phyloP scores from a whole-genome alignment of 2,329 filamentous ascomycete species.

The Colletotrichum sp. region DNA sequence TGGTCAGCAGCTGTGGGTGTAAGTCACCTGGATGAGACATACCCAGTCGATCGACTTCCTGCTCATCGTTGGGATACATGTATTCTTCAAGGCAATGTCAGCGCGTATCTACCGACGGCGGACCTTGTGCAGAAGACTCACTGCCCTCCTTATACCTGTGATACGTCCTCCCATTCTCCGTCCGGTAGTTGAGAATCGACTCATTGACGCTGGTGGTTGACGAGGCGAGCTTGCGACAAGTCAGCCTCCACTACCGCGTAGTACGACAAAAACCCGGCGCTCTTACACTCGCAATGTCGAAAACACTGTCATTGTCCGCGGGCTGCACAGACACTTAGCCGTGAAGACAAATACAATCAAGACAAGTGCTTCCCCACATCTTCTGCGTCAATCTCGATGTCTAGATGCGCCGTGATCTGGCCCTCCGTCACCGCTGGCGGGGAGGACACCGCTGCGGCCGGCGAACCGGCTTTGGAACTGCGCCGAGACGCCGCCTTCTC shows the following conservation, averaged over 20 bases:
- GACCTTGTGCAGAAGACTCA: background rate
- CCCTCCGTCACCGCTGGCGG: background rate
- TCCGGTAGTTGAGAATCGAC: slow-evolving; percentile 26
- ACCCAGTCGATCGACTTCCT: background rate
- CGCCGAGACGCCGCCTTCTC: background rate
- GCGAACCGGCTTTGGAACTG: background rate
- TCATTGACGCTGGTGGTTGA: slow-evolving; percentile 35
- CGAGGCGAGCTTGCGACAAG: background rate
- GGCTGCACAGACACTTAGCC: background rate
- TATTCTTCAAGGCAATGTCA: background rate
- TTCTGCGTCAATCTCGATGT: background rate
- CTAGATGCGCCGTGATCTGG: background rate
- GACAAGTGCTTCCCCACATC: background rate
- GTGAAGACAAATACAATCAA: background rate
- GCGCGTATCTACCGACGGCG: background rate
- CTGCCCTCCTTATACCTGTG: slow-evolving; percentile 23
- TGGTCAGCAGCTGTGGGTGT: background rate
- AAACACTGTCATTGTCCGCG: background rate
- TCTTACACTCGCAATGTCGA: background rate
- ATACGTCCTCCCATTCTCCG: slow-evolving; percentile 6
- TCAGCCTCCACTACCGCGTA: background rate
- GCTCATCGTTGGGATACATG: background rate
- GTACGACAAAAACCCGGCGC: background rate
- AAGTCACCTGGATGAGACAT: background rate
- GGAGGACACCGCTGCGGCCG: background rate